These are phyloP conservation scores for Porpolomopsis calyptriformis DNA, from an alignment of 768 basidiomycete species.

Conservation along the genomic window DNA sequence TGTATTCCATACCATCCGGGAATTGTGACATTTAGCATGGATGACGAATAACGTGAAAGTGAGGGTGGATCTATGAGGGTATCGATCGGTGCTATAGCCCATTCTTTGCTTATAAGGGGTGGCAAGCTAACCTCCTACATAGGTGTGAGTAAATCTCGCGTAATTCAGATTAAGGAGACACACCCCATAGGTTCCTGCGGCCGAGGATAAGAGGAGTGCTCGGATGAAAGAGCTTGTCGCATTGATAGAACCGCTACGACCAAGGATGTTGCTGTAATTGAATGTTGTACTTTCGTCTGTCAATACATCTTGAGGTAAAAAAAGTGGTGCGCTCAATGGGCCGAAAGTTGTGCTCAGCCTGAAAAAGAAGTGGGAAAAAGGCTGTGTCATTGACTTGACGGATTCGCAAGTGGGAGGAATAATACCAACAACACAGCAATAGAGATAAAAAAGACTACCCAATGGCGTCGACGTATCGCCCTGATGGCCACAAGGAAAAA, in stretches of 20 bases:
- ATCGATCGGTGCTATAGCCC: neutral
- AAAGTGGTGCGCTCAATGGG: neutral
- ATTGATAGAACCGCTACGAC: neutral
- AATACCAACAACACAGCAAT: neutral
- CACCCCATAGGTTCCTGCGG: neutral
- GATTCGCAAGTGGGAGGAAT: too few species aligned
- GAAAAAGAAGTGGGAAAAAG: neutral
- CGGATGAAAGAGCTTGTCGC: neutral
- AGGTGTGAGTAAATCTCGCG: neutral
- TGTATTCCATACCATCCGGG: constrained; percentile 4
- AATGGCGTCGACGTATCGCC: neutral
- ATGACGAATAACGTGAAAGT: neutral
- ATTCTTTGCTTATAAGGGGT: neutral
- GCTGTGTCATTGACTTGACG: neutral
- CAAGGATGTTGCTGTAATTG: neutral
- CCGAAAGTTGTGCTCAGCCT: neutral
- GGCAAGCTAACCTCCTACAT: neutral
- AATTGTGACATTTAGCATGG: neutral
- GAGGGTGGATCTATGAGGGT: neutral
- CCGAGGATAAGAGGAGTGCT: neutral
- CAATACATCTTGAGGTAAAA: neutral
- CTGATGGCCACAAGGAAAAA: neutral
- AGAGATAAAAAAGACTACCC: neutral
- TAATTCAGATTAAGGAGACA: neutral
- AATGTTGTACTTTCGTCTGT: neutral